Base-by-base conservation (phyloP, 257 asterid species). In the Solanum rostratum region DNA sequence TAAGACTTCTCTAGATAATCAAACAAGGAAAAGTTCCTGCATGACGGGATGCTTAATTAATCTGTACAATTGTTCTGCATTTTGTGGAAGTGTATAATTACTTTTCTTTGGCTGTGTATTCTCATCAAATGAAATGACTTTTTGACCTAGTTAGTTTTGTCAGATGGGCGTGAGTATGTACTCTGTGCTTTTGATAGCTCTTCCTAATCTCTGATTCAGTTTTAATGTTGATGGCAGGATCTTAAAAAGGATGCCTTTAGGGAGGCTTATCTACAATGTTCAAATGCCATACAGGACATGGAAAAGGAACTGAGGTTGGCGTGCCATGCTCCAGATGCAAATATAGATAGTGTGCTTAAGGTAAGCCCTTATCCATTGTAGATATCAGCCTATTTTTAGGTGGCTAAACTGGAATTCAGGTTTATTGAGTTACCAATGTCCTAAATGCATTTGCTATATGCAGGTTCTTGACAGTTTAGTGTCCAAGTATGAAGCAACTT, bases 391-490 rank as follows among this genome's bases (percentile, higher is more conserved):
- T 50, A 50, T 49, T 52, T 73, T 46, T 78, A 24, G 54, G 82
- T 76, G 45, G 82, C 82, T 76, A 76, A 49, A 49, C 62, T 76
- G 82, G 82, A 50, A 29, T 66, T 15, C 15, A 68, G 50, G 52
- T 11, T 24, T 39, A 0, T 18, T 83, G 85, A 82, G 68, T 18
- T 83, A 33, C 65, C 33, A 50, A 50, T 27, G n/a, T 29, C 63
- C 46, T 78, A 29, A 27, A 78, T 78, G 60, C 43, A 46, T 81
- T 6, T 29, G 52, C 46, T 37, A 81, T 63, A 63, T 87, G 59
- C 93, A 97, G 99, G 95, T 93, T 83, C 92, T 97, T 87, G 98
- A 97, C 88, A 92, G 90, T 22, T 95, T 93, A 70, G 80, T 95
- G 85, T 87, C 95, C 74, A 94, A 95, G 88, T 97, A 95, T 62